Evolutionary conservation across 1,284 basidiomycete genomes (phyloP), one percentile per base, ranked within the genome.

Genomic region (Omphalotus olearius): DNA sequence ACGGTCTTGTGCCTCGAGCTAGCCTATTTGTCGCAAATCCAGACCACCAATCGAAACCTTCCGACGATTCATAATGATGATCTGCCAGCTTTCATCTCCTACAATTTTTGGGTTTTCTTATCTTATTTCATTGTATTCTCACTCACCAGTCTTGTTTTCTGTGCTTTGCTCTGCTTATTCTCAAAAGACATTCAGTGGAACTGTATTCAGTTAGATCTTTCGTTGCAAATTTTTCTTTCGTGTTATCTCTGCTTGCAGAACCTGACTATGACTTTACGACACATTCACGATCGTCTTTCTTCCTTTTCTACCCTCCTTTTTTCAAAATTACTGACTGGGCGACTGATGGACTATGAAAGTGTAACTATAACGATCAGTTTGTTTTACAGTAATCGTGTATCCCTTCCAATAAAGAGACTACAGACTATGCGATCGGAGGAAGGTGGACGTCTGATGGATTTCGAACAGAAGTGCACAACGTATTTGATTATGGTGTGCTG

Each of bases 1-100:
- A 83, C 62, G 79, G 80, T 13, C 69, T 84, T 35, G 78, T 74
- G 30, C 80, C 78, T 35, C 71, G 75, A 56, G 68, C 75, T 11
- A 76, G 75, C 54, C 69, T 85, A 16, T 85, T 78, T 58, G 70
- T 85, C 46, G 80, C 80, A 36, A 85, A 85, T 65, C 82, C 82
- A 17, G 81, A 84, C 59, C 66, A 68, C 49, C 55, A 62, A 51
- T 57, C 50, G 9, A 56, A 47, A 28, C 55, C 58, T 20, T 69
- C 69, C 18, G 60, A 54, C 14, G 66, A 66, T 51, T 68, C 66
- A 33, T 55, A 61, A 41, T 54, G 37, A 33, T 44, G 14, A 36
- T 23, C 33, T 39, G 33, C 28, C 35, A 47, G 37, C 49, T 37
- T 40, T 39, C 51, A 16, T 47, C 18, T 36, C 13, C 41, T 28